Evolutionary conservation across 2,329 filamentous ascomycete genomes (phyloP), one percentile per base, ranked within the genome.

Genomic region (Cladorrhinum sp.): DNA sequence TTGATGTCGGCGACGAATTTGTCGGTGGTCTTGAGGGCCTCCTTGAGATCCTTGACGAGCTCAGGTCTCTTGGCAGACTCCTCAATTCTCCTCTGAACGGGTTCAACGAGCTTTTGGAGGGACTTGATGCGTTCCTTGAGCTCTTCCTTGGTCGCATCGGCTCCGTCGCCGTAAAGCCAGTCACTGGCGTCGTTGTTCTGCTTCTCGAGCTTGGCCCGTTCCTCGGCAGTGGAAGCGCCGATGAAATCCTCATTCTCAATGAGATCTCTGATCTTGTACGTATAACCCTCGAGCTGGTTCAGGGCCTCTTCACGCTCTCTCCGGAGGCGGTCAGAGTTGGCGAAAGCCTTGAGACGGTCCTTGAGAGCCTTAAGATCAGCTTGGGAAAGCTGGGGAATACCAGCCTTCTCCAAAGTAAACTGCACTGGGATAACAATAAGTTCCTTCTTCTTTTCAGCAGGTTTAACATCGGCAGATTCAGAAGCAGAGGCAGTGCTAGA

Each of bases 241-340:
- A 89, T 79, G 72, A 97, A 98, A 1, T 82, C 80, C 53, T 91
- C 86, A 62, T 89, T 88, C 48, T 91, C 88, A 1, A 97, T 80
- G 50, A 96, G 82, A 73, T 97, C 92, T 24, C 92, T 88, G 26
- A 90, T 85, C 70, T 87, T 89, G 80, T 99, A 99, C 14, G 94
- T 96, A 75, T 90, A 98, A 12, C 84, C 88, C 75, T 99, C 95
- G n/a, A 99, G 85, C 66, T 90, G 89, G 76, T 98, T 99, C 60
- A 97, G 80, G 1, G 91, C 86, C 73, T 97, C 94, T 73, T 97
- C 93, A 30, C 93, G 86, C 61, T 86, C 80, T 36, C 86, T 77
- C 55, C 93, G 89, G 26, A 89, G 86, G 67, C 84, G 85, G 75
- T 99, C 95, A 2, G 94, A 96, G 24, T 84, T 81, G 67, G 96